Conservation (phyloP, 495 filamentous ascomycete genomes). For the Lindgomyces ingoldianus region DNA sequence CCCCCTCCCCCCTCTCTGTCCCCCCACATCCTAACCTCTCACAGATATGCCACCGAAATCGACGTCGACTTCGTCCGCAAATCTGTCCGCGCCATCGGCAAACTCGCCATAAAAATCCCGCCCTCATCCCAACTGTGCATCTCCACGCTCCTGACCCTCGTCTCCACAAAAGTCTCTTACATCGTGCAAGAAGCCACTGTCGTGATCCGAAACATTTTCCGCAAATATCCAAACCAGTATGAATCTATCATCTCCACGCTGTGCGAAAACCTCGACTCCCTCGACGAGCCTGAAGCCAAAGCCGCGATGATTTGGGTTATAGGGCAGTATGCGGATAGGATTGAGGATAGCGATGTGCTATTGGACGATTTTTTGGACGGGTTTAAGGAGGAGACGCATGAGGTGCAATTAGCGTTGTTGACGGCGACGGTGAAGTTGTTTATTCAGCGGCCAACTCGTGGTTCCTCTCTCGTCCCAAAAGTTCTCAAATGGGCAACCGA, state of each 20-base stretch:
- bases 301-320: conserved; percentile 99
- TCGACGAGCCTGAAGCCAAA: conserved; percentile 99
- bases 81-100: conserved; percentile 95
- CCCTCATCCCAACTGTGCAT: conserved; percentile 89
- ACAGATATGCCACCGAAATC: conserved; percentile 90
- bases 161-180: conserved; percentile 98
- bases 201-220: conserved; percentile 98
- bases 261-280: conserved; percentile 92
- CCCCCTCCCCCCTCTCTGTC: conserved; percentile 1
- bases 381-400: conserved; percentile 89
- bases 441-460: conserved; percentile 94
- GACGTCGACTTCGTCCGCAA: conserved; percentile 99
- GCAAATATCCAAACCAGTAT: conserved; percentile 98
- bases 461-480: conserved; percentile 88
- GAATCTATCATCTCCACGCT: conserved; percentile 94
- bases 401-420: conserved; percentile 91
- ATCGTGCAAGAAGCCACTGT: conserved; percentile 99
- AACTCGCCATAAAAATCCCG: conserved; percentile 98
- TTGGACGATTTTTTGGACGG: conserved; percentile 93
- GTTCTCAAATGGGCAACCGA: conserved; percentile 99
- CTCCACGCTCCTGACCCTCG: conserved; percentile 86
- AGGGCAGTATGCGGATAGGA: conserved; percentile 94
- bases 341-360: conserved; percentile 91
- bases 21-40: neutral
- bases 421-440: conserved; percentile 98